phyloP scores from a whole-genome alignment of 1,284 basidiomycete genomes.

The Papiliotrema nemorosa region DNA sequence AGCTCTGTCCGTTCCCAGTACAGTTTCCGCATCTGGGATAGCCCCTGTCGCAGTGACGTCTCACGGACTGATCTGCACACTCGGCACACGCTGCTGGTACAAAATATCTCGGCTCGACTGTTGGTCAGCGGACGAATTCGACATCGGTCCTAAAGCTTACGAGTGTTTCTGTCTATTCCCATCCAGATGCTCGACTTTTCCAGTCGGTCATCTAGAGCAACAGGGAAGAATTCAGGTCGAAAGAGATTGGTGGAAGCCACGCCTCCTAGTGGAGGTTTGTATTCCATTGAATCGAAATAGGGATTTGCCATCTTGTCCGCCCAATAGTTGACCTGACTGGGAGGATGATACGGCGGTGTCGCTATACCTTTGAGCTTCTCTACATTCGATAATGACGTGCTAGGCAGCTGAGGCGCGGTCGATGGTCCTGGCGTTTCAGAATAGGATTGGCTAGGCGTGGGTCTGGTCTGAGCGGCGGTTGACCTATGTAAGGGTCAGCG shows the following conservation, averaged over 20 bases:
- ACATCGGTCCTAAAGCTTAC: slow-evolving; percentile 12
- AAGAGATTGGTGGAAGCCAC: slow-evolving; percentile 23
- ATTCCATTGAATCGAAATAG: slow-evolving; percentile 9
- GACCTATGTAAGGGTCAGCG: too few species aligned
- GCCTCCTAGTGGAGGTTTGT: slow-evolving; percentile 23
- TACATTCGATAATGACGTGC: too few species aligned
- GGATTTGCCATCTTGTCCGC: slow-evolving; percentile 66
- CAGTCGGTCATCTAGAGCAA: slow-evolving; percentile 30
- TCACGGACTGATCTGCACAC: slow-evolving; percentile 21
- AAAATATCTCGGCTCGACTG: slow-evolving; percentile 34
- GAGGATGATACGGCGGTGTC: slow-evolving; percentile 70
- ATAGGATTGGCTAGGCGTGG: too few species aligned
- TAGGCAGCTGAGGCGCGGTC: too few species aligned
- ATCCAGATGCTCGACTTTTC: slow-evolving; percentile 36
- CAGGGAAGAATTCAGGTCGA: slow-evolving; percentile 30
- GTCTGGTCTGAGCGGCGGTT: too few species aligned
- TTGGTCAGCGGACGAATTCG: not conserved
- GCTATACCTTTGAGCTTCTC: too few species aligned
- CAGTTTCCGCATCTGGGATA: slow-evolving; percentile 32
- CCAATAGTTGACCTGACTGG: slow-evolving; percentile 88
- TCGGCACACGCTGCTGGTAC: slow-evolving; percentile 29
- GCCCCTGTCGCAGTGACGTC: slow-evolving; percentile 30
- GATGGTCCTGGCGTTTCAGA: too few species aligned
- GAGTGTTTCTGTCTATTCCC: slow-evolving; percentile 20
- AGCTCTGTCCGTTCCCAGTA: slow-evolving; percentile 10